Evolutionary conservation across 73 alveolate species (phyloP).

Genomic region (Symbiodinium pilosum): DNA sequence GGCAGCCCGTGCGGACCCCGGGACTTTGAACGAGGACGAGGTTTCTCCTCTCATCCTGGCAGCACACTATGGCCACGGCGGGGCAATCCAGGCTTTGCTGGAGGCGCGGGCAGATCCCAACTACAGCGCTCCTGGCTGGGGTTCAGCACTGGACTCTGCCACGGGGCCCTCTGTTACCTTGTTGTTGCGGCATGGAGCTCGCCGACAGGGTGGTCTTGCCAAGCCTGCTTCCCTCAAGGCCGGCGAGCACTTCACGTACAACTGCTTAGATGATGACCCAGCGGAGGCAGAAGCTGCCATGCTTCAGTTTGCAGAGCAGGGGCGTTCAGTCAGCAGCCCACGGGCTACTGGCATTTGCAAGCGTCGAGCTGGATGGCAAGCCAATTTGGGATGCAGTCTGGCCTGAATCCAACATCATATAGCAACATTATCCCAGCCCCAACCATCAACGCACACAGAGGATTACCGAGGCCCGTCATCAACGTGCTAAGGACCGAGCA

Average conservation of each 20-base stretch:
- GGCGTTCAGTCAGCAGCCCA: background rate
- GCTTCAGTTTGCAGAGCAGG: background rate
- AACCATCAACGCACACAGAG: too few relatives aligned
- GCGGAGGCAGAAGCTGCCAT: conserved; percentile 40
- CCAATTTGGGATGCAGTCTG: background rate
- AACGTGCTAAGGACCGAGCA: too few relatives aligned
- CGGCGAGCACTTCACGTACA: conserved; percentile 59
- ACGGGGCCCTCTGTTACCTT: conserved; percentile 7
- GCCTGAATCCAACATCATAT: background rate
- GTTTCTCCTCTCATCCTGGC: conserved; percentile 64
- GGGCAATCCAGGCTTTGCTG: conserved; percentile 22
- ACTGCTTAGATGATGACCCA: conserved; percentile 33
- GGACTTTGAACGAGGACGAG: conserved; percentile 44
- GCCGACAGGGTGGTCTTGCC: background rate
- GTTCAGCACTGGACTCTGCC: conserved; percentile 29
- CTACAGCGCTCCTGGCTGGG: conserved; percentile 79
- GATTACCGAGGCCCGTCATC: too few relatives aligned
- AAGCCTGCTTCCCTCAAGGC: conserved; percentile 32
- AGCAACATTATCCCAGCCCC: too few relatives aligned
- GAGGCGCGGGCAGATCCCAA: conserved; percentile 47
- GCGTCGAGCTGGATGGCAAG: background rate
- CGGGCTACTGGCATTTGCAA: background rate
- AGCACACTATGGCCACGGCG: conserved; percentile 71
- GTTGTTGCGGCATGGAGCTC: conserved; percentile 14
- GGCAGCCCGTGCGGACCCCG: conserved; percentile 39